These are phyloP conservation scores for Hemileccinum impolitum DNA, from an alignment of 768 basidiomycete species.

Conservation along the genomic window DNA sequence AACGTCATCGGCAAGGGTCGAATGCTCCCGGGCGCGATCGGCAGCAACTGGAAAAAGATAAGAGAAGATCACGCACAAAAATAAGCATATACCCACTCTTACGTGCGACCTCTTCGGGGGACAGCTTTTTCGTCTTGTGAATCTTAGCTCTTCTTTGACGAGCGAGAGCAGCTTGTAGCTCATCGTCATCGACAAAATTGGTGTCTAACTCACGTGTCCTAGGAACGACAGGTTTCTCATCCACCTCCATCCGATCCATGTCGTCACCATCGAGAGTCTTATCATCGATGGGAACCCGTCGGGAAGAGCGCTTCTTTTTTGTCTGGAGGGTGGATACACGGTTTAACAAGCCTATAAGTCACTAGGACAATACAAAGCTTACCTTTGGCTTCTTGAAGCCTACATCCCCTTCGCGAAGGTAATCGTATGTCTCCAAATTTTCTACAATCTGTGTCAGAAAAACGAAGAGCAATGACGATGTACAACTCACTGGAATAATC, in stretches of 20 bases:
- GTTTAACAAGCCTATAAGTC: not conserved
- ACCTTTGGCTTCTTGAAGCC: slow-evolving; percentile 97
- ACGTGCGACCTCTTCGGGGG: slow-evolving; percentile 78
- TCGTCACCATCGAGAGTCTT: slow-evolving; percentile 26
- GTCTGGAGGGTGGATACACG: slow-evolving; percentile 44
- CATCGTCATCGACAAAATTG: slow-evolving; percentile 98
- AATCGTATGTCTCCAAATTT: slow-evolving; percentile 83
- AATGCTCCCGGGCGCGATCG: slow-evolving; percentile 54
- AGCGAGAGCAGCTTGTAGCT: slow-evolving; percentile 90
- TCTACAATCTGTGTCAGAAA: slow-evolving; percentile 44
- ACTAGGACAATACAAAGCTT: slow-evolving; percentile 6
- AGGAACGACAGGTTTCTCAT: slow-evolving; percentile 65
- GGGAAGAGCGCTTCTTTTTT: slow-evolving; percentile 86
- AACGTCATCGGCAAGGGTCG: slow-evolving; percentile 33
- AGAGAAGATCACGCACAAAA: not conserved
- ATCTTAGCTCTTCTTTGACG: slow-evolving; percentile 81
- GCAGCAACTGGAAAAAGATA: slow-evolving; percentile 50
- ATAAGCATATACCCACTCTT: slow-evolving; percentile 49
- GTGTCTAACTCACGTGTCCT: slow-evolving; percentile 71
- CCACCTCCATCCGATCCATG: slow-evolving; percentile 67
- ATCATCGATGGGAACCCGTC: slow-evolving; percentile 50
- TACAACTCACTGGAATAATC: slow-evolving; percentile 80
- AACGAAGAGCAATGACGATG: not conserved
- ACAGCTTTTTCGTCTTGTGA: slow-evolving; percentile 68
- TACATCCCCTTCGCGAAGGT: slow-evolving; percentile 84